These are phyloP conservation scores for Trypanosoma mega DNA, from an alignment of 208 protist genomes.

Conservation along the genomic window DNA sequence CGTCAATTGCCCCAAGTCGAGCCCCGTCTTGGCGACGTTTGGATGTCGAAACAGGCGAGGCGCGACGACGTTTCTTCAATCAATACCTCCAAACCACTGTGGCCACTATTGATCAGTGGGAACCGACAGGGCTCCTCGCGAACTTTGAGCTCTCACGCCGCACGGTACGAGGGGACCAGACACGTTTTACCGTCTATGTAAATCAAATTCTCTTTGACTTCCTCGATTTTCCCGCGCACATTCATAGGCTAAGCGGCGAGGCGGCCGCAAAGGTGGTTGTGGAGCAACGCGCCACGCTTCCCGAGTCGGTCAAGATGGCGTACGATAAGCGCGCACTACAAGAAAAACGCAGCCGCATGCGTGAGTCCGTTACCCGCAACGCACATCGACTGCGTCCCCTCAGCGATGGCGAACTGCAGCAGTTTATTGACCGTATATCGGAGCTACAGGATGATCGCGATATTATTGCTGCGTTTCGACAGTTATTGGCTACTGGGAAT, in stretches of 20 bases:
- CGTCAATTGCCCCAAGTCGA: neutral
- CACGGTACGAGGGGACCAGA: neutral
- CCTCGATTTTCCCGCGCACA: constrained; percentile 15
- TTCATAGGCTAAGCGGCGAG: constrained; percentile 20
- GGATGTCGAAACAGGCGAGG: constrained; percentile 15
- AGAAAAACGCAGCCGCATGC: constrained; percentile 15
- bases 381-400: neutral
- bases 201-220: constrained; percentile 29
- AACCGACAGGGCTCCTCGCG: constrained; percentile 14
- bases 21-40: constrained; percentile 22
- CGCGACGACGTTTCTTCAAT: constrained; percentile 7
- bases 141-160: constrained; percentile 15
- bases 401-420: constrained; percentile 10
- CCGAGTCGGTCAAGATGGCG: constrained; percentile 15
- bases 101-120: constrained; percentile 10
- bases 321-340: constrained; percentile 15
- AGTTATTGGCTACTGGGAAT: constrained; percentile 13
- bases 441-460: constrained; percentile 22
- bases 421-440: constrained; percentile 8
- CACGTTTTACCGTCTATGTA: constrained; percentile 18
- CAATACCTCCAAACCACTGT: constrained; percentile 16
- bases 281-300: constrained; percentile 19
- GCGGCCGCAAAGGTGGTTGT: constrained; percentile 15
- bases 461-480: constrained; percentile 18
- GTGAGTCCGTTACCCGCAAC: constrained; percentile 9